Evolutionary conservation across 768 basidiomycete genomes (phyloP).

Genomic region (Serendipita sp.): DNA sequence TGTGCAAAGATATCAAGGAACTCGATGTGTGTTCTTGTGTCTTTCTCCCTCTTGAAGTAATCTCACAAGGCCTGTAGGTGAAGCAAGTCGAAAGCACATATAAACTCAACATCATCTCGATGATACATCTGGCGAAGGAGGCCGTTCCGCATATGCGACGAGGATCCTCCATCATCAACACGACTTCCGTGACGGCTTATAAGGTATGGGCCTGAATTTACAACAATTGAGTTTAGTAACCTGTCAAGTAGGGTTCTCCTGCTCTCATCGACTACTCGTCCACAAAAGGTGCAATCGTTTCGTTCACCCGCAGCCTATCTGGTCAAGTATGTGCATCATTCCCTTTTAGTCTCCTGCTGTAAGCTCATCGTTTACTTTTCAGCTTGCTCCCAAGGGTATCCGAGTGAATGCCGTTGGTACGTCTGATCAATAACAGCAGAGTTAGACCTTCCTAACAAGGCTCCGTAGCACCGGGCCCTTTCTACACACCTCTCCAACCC

Average conservation of each 20-base stretch:
- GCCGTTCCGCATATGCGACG: constrained; percentile 44
- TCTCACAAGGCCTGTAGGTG: constrained; percentile 15
- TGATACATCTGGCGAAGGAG: constrained; percentile 41
- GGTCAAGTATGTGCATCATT: constrained; percentile 18
- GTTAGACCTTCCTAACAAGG: constrained; percentile 4
- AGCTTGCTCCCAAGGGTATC: constrained; percentile 37
- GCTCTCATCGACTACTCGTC: constrained; percentile 33
- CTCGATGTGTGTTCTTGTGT: constrained; percentile 18
- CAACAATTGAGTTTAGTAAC: constrained; percentile 11
- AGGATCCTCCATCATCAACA: constrained; percentile 45
- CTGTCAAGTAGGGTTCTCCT: constrained; percentile 14
- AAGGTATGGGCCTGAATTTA: constrained; percentile 19
- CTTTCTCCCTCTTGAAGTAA: neutral
- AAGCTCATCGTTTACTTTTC: neutral
- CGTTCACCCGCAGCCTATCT: constrained; percentile 41
- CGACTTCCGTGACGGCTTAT: constrained; percentile 41
- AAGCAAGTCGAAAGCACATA: constrained; percentile 39
- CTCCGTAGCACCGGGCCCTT: constrained; percentile 30
- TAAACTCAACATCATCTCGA: constrained; percentile 40
- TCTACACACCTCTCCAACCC: constrained; percentile 43
- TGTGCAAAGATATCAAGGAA: constrained; percentile 29
- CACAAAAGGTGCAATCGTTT: constrained; percentile 45
- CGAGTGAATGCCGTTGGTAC: constrained; percentile 35
- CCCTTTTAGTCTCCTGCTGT: neutral
- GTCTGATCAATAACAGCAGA: neutral